Evolutionary conservation across 1,284 basidiomycete species (phyloP).

Genomic region (Ustilago lituana): DNA sequence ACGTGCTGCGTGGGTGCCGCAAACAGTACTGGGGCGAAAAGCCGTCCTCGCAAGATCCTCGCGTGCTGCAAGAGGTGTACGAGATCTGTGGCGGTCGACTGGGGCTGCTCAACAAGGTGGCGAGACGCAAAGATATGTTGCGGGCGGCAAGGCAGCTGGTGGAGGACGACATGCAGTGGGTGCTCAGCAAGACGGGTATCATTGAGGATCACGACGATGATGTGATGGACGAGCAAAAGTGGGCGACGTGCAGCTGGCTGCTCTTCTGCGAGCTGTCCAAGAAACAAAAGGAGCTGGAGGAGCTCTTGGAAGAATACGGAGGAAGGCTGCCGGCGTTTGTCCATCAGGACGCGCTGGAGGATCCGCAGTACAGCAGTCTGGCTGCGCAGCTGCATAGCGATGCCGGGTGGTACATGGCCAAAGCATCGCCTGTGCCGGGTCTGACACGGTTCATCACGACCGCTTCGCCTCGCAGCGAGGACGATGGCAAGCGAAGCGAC

Average conservation of each 20-base stretch:
- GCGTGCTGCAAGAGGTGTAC: slow-evolving; percentile 57
- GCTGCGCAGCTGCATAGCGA: slow-evolving; percentile 43
- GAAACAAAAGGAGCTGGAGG: slow-evolving; percentile 58
- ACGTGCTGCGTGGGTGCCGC: slow-evolving; percentile 52
- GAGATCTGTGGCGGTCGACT: slow-evolving; percentile 58
- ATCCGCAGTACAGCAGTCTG: slow-evolving; percentile 42
- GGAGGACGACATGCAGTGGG: slow-evolving; percentile 62
- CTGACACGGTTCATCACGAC: slow-evolving; percentile 28
- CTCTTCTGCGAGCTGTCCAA: slow-evolving; percentile 55
- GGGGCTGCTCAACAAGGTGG: slow-evolving; percentile 57
- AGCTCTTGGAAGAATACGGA: slow-evolving; percentile 32
- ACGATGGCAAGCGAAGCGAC: background rate
- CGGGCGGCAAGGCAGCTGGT: slow-evolving; percentile 54
- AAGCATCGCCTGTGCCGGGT: slow-evolving; percentile 35
- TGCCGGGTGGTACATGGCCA: slow-evolving; percentile 47
- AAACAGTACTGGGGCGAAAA: slow-evolving; percentile 61
- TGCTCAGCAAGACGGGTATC: slow-evolving; percentile 63
- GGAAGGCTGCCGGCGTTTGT: slow-evolving; percentile 37
- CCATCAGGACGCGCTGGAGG: slow-evolving; percentile 26
- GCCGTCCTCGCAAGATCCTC: slow-evolving; percentile 32
- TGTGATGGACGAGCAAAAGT: slow-evolving; percentile 65
- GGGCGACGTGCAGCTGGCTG: slow-evolving; percentile 64
- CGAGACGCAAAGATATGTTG: slow-evolving; percentile 53
- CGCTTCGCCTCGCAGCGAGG: background rate
- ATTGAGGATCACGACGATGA: slow-evolving; percentile 64